A percentile compares a stretch with the other conserved stretches of the same genome.
Conservation (phyloP, 345 rosid species). For the Eutrema japonicum region DNA sequence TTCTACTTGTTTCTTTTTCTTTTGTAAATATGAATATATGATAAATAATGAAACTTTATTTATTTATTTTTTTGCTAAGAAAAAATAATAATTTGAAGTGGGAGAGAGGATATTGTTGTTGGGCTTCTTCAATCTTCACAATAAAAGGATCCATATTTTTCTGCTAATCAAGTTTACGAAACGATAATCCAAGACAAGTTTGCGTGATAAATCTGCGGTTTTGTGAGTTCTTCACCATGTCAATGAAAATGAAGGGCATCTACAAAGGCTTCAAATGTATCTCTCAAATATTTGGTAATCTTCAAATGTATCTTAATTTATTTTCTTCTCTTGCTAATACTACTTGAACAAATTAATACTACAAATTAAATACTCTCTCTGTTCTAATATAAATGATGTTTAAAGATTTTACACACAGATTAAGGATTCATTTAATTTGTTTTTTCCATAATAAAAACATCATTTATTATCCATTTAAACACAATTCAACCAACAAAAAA, state of each 20-base stretch:
- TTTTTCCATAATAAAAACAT: no score
- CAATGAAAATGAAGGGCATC: conserved; percentile 80
- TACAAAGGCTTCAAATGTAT: conserved; percentile 87
- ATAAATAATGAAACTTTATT: conserved; percentile 1
- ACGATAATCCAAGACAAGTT: not conserved
- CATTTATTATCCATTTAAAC: no score
- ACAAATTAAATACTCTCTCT: not conserved
- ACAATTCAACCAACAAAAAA: no score
- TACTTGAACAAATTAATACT: not conserved
- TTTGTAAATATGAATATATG: not conserved
- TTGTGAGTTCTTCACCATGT: conserved; percentile 53
- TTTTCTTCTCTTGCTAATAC: not conserved
- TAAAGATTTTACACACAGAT: no score
- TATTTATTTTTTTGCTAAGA: not conserved
- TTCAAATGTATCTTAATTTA: not conserved
- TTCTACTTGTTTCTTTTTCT: not conserved
- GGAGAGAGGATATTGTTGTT: conserved; percentile 23
- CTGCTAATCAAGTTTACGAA: conserved; percentile 10
- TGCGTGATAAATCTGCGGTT: not conserved
- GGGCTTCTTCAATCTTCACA: conserved; percentile 24
- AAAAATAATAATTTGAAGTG: not conserved
- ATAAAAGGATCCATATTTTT: conserved; percentile 7
- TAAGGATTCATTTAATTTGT: no score
- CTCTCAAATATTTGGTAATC: conserved; percentile 80
- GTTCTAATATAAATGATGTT: no score